A percentile compares a stretch with the other conserved stretches of the same genome.
Evolutionary conservation across 441 rosid species (phyloP).

Genomic region (Sinapis alba): DNA sequence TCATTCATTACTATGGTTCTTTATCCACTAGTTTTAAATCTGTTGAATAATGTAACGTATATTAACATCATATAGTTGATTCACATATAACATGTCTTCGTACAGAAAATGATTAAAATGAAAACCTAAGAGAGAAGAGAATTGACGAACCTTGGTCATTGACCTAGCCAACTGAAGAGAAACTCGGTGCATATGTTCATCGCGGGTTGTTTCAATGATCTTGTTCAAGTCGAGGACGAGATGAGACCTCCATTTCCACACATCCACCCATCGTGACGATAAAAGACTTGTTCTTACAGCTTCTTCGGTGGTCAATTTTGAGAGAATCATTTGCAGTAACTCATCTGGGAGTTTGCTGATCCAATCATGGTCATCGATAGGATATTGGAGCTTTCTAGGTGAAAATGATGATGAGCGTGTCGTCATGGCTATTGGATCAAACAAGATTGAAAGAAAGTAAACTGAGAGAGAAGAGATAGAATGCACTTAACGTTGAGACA

Average conservation of each 20-base stretch:
- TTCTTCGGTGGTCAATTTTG: not conserved
- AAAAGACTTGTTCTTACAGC: constrained; percentile 21
- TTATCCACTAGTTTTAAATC: not conserved
- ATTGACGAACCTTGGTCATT: constrained; percentile 10
- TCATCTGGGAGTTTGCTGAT: constrained; percentile 21
- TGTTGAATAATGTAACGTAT: no score
- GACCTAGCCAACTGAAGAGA: not conserved
- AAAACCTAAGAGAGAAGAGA: not conserved
- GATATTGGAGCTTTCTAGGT: not conserved
- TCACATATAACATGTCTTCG: not conserved
- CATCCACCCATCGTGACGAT: not conserved
- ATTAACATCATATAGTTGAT: not conserved
- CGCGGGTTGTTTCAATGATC: not conserved
- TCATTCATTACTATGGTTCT: not conserved
- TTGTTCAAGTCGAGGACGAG: constrained; percentile 7
- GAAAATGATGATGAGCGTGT: not conserved
- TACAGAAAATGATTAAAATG: not conserved
- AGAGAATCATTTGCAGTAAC: not conserved
- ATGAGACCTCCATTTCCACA: constrained; percentile 4
- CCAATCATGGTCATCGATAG: not conserved
- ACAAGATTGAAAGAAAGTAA: not conserved
- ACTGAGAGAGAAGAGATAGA: not conserved
- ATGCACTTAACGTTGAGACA: not conserved
- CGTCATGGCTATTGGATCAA: not conserved
- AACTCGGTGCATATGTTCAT: not conserved